A percentile compares a stretch with the other conserved stretches of the same genome.
Evolutionary conservation across 306 rosid genomes (phyloP).

Genomic region (Sophora flavescens): DNA sequence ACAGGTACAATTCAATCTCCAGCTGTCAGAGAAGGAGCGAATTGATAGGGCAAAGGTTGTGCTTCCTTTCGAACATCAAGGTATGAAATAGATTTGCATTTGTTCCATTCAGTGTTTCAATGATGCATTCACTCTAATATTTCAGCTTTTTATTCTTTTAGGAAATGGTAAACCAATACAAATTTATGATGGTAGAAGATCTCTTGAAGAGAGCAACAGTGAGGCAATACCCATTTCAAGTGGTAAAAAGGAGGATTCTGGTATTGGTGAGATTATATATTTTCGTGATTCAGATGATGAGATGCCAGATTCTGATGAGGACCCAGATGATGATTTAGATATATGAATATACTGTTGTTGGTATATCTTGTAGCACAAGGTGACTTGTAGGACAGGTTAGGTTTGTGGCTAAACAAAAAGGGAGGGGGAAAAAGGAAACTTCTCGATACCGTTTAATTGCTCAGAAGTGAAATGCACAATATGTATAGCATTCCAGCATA

Average conservation of each 20-base stretch:
- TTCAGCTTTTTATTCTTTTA: slow-evolving; percentile 42
- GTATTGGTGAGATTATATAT: slow-evolving; percentile 88
- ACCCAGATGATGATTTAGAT: slow-evolving; percentile 96
- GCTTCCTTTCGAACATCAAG: slow-evolving; percentile 98
- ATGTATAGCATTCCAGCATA: slow-evolving; percentile 13
- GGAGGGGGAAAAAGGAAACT: background rate
- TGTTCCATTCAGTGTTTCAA: slow-evolving; percentile 16
- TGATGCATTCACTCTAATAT: slow-evolving; percentile 15
- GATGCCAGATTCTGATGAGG: slow-evolving; percentile 99
- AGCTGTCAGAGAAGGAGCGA: slow-evolving; percentile 91
- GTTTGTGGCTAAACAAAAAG: slow-evolving; percentile 23
- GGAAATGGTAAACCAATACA: slow-evolving; percentile 84
- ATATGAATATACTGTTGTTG: slow-evolving; percentile 54
- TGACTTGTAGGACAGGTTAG: slow-evolving; percentile 28
- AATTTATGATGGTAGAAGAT: slow-evolving; percentile 89
- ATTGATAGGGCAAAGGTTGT: slow-evolving; percentile 87
- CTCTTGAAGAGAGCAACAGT: slow-evolving; percentile 55
- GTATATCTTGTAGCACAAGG: slow-evolving; percentile 15
- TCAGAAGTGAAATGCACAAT: slow-evolving; percentile 13
- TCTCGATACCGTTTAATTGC: background rate
- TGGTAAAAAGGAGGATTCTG: slow-evolving; percentile 55
- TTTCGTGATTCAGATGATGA: slow-evolving; percentile 94
- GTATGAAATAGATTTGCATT: slow-evolving; percentile 50
- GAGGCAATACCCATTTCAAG: slow-evolving; percentile 52
- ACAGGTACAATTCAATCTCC: slow-evolving; percentile 89